These are phyloP conservation scores for Limonium bicolor DNA, from an alignment of 148 eudicot species.

Conservation along the genomic window DNA sequence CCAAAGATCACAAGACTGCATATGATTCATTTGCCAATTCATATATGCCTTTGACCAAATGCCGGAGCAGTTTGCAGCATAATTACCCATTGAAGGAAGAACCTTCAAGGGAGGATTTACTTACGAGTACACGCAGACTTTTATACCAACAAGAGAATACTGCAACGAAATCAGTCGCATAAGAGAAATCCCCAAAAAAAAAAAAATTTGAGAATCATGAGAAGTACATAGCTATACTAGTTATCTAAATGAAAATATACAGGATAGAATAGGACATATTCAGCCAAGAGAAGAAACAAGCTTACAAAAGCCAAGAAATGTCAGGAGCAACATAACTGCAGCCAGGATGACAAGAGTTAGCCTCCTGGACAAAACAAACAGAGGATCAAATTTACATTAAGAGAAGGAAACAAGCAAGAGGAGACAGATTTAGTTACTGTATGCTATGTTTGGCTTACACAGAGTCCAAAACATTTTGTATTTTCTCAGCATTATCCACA, in stretches of 20 bases:
- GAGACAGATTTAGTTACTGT: not conserved
- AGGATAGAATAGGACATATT: too few relatives aligned
- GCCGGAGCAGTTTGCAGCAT: too few relatives aligned
- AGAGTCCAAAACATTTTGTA: conserved; percentile 39
- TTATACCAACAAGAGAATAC: conserved; percentile 83
- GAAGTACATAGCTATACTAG: too few relatives aligned
- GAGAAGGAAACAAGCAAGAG: not conserved
- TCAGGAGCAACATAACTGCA: conserved; percentile 62
- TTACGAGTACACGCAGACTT: conserved; percentile 69
- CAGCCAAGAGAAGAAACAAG: not conserved
- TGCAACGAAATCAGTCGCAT: too few relatives aligned
- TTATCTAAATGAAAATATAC: too few relatives aligned
- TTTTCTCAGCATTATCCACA: conserved; percentile 31
- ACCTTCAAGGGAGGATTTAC: conserved; percentile 6
- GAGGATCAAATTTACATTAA: not conserved
- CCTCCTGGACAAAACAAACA: conserved; percentile 32
- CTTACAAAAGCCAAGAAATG: conserved; percentile 77
- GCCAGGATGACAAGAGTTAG: conserved; percentile 58
- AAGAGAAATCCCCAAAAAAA: conserved; percentile 1
- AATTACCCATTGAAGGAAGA: not conserved
- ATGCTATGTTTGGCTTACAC: conserved; percentile 21
- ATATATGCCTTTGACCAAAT: too few relatives aligned
- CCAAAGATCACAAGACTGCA: conserved; percentile 71
- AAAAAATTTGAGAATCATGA: too few relatives aligned
- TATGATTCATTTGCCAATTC: too few relatives aligned